Evolutionary conservation across 192 early-diverging fungal genomes (phyloP).

Genomic region (Rhizoclosmatium sp.): DNA sequence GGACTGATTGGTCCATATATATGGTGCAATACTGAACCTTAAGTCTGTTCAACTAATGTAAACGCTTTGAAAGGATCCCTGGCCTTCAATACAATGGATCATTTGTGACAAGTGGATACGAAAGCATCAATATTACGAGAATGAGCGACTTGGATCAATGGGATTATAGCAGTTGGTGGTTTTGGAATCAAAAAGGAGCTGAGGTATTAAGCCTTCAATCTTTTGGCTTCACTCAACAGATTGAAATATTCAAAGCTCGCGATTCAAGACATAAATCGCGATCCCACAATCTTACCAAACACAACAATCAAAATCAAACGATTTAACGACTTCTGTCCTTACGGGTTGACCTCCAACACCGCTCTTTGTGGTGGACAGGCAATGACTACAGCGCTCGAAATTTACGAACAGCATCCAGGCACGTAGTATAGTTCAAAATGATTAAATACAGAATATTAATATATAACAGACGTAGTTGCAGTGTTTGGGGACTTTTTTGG

Average conservation of each 20-base stretch:
- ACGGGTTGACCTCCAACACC: background rate
- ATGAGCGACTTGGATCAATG: slow-evolving; percentile 5
- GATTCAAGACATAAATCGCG: background rate
- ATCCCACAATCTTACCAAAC: slow-evolving; percentile 7
- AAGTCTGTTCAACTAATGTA: background rate
- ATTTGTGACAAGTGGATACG: slow-evolving; percentile 4
- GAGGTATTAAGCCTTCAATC: background rate
- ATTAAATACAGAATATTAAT: background rate
- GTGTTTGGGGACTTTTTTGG: background rate
- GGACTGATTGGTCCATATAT: slow-evolving; percentile 2
- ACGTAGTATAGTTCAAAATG: background rate
- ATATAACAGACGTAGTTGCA: slow-evolving; percentile 8
- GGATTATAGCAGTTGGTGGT: slow-evolving; percentile 9
- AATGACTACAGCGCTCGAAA: background rate
- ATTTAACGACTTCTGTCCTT: background rate
- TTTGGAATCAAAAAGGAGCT: slow-evolving; percentile 6
- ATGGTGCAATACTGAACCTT: background rate
- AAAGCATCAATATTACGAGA: background rate
- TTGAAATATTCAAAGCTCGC: background rate
- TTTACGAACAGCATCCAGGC: background rate
- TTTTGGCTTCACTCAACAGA: background rate
- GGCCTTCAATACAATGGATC: background rate
- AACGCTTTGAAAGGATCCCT: background rate
- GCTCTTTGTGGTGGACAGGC: background rate
- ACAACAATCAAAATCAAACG: slow-evolving; percentile 15